Percentiles rank a stretch among this genome's conserved stretches.
These are phyloP conservation scores for Amoeboaphelidium protococcarum DNA, from an alignment of 371 early-diverging fungal genomes.

Conservation along the genomic window DNA sequence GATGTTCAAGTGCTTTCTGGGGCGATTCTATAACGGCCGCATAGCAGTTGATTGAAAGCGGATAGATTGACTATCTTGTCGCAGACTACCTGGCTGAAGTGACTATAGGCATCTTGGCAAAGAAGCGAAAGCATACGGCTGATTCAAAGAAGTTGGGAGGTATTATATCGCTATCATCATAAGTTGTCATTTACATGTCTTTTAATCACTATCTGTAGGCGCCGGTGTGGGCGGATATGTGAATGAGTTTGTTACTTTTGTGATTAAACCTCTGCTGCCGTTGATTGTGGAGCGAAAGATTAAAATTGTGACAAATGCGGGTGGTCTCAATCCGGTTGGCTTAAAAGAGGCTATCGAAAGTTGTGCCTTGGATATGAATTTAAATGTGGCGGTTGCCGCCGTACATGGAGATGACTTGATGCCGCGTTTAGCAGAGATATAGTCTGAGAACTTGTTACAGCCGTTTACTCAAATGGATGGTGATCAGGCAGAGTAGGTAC, in stretches of 20 bases:
- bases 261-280: constrained; percentile 21
- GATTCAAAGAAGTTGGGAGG: neutral
- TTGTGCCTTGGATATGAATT: constrained; percentile 18
- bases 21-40: neutral
- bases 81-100: constrained; percentile 20
- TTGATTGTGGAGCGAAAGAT: constrained; percentile 26
- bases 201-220: constrained; percentile 10
- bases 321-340: constrained; percentile 35
- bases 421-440: constrained; percentile 8
- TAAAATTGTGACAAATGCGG: constrained; percentile 41
- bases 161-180: too few species aligned
- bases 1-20: constrained; percentile 15
- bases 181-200: neutral
- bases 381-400: constrained; percentile 24
- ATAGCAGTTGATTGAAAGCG: neutral
- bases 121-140: constrained; percentile 14
- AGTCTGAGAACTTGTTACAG: constrained; percentile 10
- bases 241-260: constrained; percentile 22
- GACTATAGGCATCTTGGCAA: constrained; percentile 42
- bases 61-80: constrained; percentile 27
- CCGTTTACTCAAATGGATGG: constrained; percentile 24
- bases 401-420: constrained; percentile 35
- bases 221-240: constrained; percentile 28
- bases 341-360: constrained; percentile 36
- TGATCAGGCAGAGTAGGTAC: constrained; percentile 19